These are phyloP conservation scores for Volvox reticuliferus DNA, from an alignment of 139 green algal genomes.

Conservation along the genomic window DNA sequence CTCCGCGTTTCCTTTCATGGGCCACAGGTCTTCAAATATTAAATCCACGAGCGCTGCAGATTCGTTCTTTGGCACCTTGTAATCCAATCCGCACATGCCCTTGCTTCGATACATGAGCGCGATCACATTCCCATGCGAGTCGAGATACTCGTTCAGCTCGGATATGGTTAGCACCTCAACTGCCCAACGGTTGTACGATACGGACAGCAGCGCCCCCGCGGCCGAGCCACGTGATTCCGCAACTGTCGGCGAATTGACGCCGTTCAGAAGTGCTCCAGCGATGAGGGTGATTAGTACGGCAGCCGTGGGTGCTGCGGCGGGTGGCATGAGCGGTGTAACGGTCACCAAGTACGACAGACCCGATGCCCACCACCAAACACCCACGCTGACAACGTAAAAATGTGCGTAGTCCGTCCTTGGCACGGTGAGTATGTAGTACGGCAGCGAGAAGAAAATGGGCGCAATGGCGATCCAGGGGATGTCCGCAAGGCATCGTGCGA, in stretches of 20 bases:
- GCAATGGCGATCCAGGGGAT: slow-evolving; percentile 48
- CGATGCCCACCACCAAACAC: slow-evolving; percentile 55
- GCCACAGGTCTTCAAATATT: background rate
- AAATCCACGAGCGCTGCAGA: background rate
- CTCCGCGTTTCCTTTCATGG: background rate
- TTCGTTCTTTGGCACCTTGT: background rate
- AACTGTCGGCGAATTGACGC: slow-evolving; percentile 30
- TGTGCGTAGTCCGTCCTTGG: slow-evolving; percentile 2
- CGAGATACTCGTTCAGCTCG: slow-evolving; percentile 26
- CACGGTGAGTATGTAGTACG: slow-evolving; percentile 60
- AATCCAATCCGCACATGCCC: slow-evolving; percentile 3
- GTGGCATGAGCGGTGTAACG: slow-evolving; percentile 38
- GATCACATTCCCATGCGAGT: slow-evolving; percentile 23
- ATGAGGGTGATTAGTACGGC: slow-evolving; percentile 60
- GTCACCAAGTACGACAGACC: slow-evolving; percentile 54
- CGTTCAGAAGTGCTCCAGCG: slow-evolving; percentile 57
- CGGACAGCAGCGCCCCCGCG: slow-evolving; percentile 41
- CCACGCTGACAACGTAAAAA: slow-evolving; percentile 51
- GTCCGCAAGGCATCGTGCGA: slow-evolving; percentile 47
- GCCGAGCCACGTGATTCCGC: background rate
- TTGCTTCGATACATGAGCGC: slow-evolving; percentile 4
- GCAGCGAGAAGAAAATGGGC: slow-evolving; percentile 38
- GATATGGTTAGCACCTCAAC: background rate
- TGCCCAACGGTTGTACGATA: slow-evolving; percentile 59
- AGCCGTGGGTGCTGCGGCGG: slow-evolving; percentile 38